phyloP scores from a whole-genome alignment of 768 basidiomycete genomes.

The Boletus vermiculosoides region DNA sequence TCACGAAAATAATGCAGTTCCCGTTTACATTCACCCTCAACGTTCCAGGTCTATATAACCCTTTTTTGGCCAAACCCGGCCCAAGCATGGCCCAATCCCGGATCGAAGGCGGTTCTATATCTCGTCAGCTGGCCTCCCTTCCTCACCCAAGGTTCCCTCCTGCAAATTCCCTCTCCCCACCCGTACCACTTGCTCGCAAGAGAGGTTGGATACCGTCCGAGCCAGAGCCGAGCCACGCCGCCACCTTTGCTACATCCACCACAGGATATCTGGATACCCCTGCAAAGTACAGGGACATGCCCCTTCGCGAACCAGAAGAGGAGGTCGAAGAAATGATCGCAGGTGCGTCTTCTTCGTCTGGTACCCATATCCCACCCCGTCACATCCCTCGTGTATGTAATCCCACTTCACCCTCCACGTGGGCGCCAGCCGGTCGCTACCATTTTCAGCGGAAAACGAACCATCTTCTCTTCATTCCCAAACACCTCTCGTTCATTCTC shows the following conservation, averaged over 20 bases:
- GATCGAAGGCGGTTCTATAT: constrained; percentile 25
- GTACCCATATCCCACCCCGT: constrained; percentile 24
- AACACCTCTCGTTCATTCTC: constrained; percentile 15
- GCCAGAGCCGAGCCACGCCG: constrained; percentile 53
- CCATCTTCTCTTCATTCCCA: constrained; percentile 13
- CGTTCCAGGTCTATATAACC: constrained; percentile 66
- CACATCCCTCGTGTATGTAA: constrained; percentile 20
- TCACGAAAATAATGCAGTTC: constrained; percentile 47
- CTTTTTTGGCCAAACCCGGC: constrained; percentile 45
- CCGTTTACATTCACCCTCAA: constrained; percentile 71
- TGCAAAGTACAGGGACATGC: constrained; percentile 52
- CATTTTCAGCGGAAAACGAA: constrained; percentile 16
- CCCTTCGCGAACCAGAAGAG: constrained; percentile 30
- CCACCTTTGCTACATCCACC: constrained; percentile 51
- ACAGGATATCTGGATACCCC: constrained; percentile 70
- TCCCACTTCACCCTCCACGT: constrained; percentile 20
- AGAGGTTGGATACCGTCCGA: constrained; percentile 72
- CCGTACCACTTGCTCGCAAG: constrained; percentile 49
- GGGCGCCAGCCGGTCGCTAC: constrained; percentile 6
- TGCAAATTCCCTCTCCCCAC: constrained; percentile 30
- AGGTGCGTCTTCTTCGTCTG: constrained; percentile 38
- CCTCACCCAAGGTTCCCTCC: constrained; percentile 18
- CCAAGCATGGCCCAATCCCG: constrained; percentile 22
- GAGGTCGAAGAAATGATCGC: constrained; percentile 48
- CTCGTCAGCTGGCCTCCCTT: constrained; percentile 20